A percentile compares a stretch with the other conserved stretches of the same genome.
phyloP scores from a whole-genome alignment of 2,329 filamentous ascomycete species.

The Fusarium ambrosium region DNA sequence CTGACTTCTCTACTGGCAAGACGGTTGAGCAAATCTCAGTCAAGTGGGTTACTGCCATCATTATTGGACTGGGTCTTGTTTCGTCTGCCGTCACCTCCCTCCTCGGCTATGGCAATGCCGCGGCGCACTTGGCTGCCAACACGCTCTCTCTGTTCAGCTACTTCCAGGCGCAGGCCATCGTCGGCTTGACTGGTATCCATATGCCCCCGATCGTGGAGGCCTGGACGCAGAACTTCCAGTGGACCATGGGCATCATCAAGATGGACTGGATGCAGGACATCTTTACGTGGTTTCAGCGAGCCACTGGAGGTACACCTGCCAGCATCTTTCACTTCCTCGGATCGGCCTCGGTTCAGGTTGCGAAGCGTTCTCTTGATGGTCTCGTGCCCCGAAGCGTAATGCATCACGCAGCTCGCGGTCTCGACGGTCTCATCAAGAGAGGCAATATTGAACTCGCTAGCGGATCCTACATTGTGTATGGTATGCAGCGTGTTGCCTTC shows the following conservation, averaged over 20 bases:
- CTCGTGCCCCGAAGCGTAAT: slow-evolving; percentile 51
- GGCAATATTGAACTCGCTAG: slow-evolving; percentile 66
- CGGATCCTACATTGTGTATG: slow-evolving; percentile 75
- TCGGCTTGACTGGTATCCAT: slow-evolving; percentile 84
- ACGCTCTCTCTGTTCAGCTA: slow-evolving; percentile 92
- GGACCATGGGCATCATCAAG: slow-evolving; percentile 96
- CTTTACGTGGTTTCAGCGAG: slow-evolving; percentile 94
- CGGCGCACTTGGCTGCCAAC: slow-evolving; percentile 93
- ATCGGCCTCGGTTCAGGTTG: slow-evolving; percentile 83
- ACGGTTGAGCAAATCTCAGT: slow-evolving; percentile 90
- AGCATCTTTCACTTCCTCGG: slow-evolving; percentile 81
- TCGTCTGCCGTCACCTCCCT: slow-evolving; percentile 91
- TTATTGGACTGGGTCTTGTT: slow-evolving; percentile 85
- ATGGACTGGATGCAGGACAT: slow-evolving; percentile 87
- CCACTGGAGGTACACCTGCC: slow-evolving; percentile 88
- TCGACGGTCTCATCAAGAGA: slow-evolving; percentile 66
- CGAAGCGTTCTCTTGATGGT: slow-evolving; percentile 68
- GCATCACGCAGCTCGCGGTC: slow-evolving; percentile 66
- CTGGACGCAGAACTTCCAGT: slow-evolving; percentile 98
- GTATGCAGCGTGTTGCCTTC: slow-evolving; percentile 94
- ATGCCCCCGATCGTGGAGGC: slow-evolving; percentile 89
- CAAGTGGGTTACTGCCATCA: slow-evolving; percentile 89
- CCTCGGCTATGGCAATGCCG: slow-evolving; percentile 91
- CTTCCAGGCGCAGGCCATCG: slow-evolving; percentile 93
- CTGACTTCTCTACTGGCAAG: slow-evolving; percentile 88